These are phyloP conservation scores for Laburnicola sp. DNA, from an alignment of 2,329 filamentous ascomycete species.

Conservation along the genomic window DNA sequence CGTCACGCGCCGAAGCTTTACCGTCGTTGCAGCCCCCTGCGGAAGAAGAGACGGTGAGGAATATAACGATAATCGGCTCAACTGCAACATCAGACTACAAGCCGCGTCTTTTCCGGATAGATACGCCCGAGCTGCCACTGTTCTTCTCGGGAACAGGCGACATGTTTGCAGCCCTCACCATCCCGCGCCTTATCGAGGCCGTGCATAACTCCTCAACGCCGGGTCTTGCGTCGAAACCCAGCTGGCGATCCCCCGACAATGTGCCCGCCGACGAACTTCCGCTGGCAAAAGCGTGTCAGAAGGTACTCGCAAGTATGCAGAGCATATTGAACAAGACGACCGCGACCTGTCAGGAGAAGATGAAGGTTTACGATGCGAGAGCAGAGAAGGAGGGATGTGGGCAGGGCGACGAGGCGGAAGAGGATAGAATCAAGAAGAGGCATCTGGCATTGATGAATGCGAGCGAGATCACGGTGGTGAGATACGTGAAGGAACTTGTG, in stretches of 20 bases:
- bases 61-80: conserved; percentile 75
- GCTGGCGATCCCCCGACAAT: conserved; percentile 77
- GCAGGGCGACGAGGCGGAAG: conserved; percentile 48
- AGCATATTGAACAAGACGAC: conserved; percentile 72
- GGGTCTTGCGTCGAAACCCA: conserved; percentile 57
- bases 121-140: conserved; percentile 83
- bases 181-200: conserved; percentile 85
- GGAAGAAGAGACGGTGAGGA: conserved; percentile 26
- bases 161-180: conserved; percentile 94
- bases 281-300: conserved; percentile 79
- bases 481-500: conserved; percentile 70
- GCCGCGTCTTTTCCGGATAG: conserved; percentile 84
- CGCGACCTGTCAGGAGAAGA: conserved; percentile 66
- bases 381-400: conserved; percentile 52
- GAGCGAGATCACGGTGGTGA: conserved; percentile 82
- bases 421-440: conserved; percentile 58
- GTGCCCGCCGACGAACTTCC: conserved; percentile 73
- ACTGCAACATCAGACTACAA: conserved; percentile 66
- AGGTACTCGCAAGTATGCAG: conserved; percentile 92
- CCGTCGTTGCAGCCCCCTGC: background rate
- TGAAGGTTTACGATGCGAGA: conserved; percentile 54
- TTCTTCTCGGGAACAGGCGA: conserved; percentile 97
- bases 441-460: conserved; percentile 77
- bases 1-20: background rate
- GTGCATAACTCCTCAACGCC: conserved; percentile 54